Evolutionary conservation across 2,329 filamentous ascomycete genomes (phyloP).

Genomic region (Neofusicoccum laricinum): DNA sequence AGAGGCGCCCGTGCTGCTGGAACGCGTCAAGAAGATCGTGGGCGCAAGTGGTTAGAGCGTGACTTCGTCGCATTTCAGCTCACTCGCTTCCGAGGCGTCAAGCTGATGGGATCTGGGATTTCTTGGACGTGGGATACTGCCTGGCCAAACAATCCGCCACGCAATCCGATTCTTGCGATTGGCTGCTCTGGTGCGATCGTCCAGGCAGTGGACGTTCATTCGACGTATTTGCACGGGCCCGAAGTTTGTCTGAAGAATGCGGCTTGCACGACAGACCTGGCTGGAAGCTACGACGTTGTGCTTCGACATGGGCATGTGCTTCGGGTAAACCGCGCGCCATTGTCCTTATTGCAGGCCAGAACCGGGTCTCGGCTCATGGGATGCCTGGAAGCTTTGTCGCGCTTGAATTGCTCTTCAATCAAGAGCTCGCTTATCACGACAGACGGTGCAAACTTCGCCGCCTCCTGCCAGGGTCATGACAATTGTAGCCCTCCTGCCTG

Average conservation of each 20-base stretch:
- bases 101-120: neutral
- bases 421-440: neutral
- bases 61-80: neutral
- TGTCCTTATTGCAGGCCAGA: neutral
- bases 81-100: neutral
- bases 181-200: neutral
- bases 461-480: neutral
- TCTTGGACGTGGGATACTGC: too few species aligned
- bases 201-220: neutral
- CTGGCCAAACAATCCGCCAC: neutral
- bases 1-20: slow-evolving; percentile 74
- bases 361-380: neutral
- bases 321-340: neutral
- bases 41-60: slow-evolving; percentile 28
- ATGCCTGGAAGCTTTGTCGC: neutral
- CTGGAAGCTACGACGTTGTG: neutral
- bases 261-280: neutral
- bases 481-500: neutral
- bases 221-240: neutral
- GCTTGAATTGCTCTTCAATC: neutral
- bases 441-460: neutral
- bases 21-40: slow-evolving; percentile 74
- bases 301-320: neutral
- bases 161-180: neutral
- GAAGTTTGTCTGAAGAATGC: neutral